These are phyloP conservation scores for Eucalyptus coolabah DNA, from an alignment of 345 rosid genomes.

Conservation along the genomic window DNA sequence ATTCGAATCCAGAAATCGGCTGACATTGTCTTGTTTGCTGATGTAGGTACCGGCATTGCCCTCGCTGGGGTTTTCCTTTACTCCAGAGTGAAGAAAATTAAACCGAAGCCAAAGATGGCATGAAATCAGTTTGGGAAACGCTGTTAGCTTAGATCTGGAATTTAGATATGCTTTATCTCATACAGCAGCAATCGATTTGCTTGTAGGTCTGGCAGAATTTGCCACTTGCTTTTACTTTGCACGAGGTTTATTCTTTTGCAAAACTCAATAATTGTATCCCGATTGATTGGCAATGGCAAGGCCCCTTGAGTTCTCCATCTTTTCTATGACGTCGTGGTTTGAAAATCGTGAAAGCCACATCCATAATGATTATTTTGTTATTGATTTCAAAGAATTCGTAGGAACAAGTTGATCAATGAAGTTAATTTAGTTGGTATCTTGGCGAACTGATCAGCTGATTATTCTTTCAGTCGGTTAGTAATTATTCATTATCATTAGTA, in stretches of 20 bases:
- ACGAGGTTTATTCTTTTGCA: neutral
- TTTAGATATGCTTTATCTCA: neutral
- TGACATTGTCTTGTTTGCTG: neutral
- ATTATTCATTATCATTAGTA: neutral
- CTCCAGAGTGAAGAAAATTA: conserved; percentile 90
- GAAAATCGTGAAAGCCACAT: neutral
- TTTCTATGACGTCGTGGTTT: neutral
- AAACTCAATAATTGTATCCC: neutral
- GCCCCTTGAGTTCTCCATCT: neutral
- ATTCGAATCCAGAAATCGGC: neutral
- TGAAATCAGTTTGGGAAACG: conserved; percentile 1
- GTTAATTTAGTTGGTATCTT: neutral
- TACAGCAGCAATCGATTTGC: neutral
- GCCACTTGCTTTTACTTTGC: neutral
- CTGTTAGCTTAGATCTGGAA: neutral
- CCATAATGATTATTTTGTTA: neutral
- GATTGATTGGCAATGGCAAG: neutral
- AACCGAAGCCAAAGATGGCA: conserved; percentile 75
- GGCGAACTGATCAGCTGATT: neutral
- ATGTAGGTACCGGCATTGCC: conserved; percentile 85
- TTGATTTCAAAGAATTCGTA: neutral
- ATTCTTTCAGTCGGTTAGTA: neutral
- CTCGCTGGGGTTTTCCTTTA: conserved; percentile 93
- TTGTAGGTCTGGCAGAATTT: neutral
- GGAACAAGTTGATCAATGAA: neutral